Evolutionary conservation across 306 rosid species (phyloP), one percentile per base, ranked within the genome.

Genomic region (Medicago arabica): DNA sequence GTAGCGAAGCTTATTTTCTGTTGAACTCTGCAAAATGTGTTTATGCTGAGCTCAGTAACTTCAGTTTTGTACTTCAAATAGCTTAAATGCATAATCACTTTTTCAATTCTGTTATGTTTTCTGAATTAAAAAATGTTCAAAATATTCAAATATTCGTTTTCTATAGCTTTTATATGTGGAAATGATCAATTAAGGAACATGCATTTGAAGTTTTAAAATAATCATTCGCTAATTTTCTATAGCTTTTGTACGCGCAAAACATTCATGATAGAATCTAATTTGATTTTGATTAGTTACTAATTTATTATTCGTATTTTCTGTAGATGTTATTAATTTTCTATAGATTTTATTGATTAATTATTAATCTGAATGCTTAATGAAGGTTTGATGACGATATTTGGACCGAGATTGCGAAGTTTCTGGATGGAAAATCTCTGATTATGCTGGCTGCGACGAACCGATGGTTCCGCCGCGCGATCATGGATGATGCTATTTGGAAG

Each of bases 311-410:
- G 11, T 47, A 18, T 57, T 40, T 74, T 31, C 43, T 77, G 34
- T 31, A 31, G 36, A 31, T 31, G 3, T 72, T 15, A 80, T 16
- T 8, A 28, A 28, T 28, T 28, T 74, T 31, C 43, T 77, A 41
- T 34, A 34, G 7, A 34, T 34, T 34, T 72, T 15, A 80, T 16
- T 8, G 28, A 28, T 28, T 28, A 19, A 18, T 4, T 12, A 71
- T 19, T 19, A 80, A 36, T 80, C 38, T 63, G 7, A 31, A 63
- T 78, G 75, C 19, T 69, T 4, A 46, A 78, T 40, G 50, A 66
- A 95, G 99, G 95, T 90, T 74, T 81, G 96, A 95, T 74, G 85
- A 84, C 70, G 99, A 95, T 75, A 81, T 92, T n/a, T 95, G 97
- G 99, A 85, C 96, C 51, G 93, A 95, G 92, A 87, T 95, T 7